phyloP scores from a whole-genome alignment of 2,329 filamentous ascomycete genomes.

The Lachnellula arida region DNA sequence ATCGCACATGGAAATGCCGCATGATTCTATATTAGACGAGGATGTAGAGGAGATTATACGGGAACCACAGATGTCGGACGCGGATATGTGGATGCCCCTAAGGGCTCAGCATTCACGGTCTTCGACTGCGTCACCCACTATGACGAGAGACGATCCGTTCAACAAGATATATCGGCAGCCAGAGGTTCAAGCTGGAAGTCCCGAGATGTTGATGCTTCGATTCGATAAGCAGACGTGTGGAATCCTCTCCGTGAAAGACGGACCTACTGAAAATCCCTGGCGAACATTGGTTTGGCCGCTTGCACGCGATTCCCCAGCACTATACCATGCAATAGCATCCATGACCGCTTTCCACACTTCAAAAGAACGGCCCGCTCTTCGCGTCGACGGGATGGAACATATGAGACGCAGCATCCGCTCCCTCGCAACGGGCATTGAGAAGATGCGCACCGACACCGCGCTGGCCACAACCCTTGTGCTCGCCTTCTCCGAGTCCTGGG shows the following conservation, averaged over 20 bases:
- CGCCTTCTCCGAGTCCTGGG: slow-evolving; percentile 68
- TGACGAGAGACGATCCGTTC: slow-evolving; percentile 18
- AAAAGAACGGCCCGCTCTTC: slow-evolving; percentile 50
- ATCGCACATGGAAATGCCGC: slow-evolving; percentile 17
- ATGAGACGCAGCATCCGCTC: slow-evolving; percentile 60
- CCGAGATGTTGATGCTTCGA: slow-evolving; percentile 57
- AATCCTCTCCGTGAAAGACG: slow-evolving; percentile 67
- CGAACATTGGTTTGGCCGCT: slow-evolving; percentile 66
- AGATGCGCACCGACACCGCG: slow-evolving; percentile 60
- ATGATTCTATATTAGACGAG: slow-evolving; percentile 36
- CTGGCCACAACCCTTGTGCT: slow-evolving; percentile 66
- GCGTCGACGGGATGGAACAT: slow-evolving; percentile 62
- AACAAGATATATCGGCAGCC: slow-evolving; percentile 41
- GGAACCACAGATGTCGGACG: slow-evolving; percentile 22
- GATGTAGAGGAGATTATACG: slow-evolving; percentile 53
- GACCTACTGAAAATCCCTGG: slow-evolving; percentile 66
- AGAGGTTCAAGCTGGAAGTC: slow-evolving; percentile 45
- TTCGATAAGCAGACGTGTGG: slow-evolving; percentile 65
- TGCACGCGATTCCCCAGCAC: slow-evolving; percentile 56
- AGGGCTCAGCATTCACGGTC: slow-evolving; percentile 22
- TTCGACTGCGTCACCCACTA: slow-evolving; percentile 17
- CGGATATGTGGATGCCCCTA: slow-evolving; percentile 25
- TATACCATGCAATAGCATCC: slow-evolving; percentile 64
- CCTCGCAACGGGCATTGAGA: slow-evolving; percentile 54
- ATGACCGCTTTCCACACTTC: slow-evolving; percentile 66